A percentile compares a stretch with the other conserved stretches of the same genome.
phyloP scores from a whole-genome alignment of 345 rosid genomes.

The Carallia brachiata region DNA sequence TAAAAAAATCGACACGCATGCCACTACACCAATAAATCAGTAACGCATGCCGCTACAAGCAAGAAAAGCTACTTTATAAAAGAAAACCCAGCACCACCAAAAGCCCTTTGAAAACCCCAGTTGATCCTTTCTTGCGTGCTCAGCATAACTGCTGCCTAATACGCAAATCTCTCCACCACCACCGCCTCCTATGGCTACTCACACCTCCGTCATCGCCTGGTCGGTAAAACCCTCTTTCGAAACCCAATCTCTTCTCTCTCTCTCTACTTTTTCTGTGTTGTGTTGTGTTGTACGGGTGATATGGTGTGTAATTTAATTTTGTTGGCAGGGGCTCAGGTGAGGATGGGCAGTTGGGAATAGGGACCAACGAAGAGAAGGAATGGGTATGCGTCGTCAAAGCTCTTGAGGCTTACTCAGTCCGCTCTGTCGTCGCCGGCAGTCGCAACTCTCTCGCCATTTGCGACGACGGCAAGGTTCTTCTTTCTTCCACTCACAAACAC shows the following conservation, averaged over 20 bases:
- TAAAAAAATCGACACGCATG: too few species aligned
- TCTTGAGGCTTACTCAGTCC: slow-evolving; percentile 60
- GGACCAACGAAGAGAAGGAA: slow-evolving; percentile 73
- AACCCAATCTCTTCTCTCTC: neutral
- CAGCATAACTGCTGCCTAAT: too few species aligned
- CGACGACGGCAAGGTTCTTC: slow-evolving; percentile 81
- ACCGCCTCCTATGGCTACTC: slow-evolving; percentile 11
- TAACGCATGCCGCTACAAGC: too few species aligned
- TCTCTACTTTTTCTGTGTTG: neutral
- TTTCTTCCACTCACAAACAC: neutral
- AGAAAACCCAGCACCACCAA: too few species aligned
- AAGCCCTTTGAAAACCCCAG: too few species aligned
- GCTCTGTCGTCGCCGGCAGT: slow-evolving; percentile 93
- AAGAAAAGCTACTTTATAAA: too few species aligned
- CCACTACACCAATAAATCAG: rapidly evolving
- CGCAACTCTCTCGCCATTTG: slow-evolving; percentile 98
- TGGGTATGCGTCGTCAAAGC: slow-evolving; percentile 70
- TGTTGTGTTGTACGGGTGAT: neutral
- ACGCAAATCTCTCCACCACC: neutral
- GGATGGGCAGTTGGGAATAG: slow-evolving; percentile 94
- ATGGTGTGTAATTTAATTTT: neutral
- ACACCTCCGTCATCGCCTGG: slow-evolving; percentile 25
- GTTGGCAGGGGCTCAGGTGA: slow-evolving; percentile 89
- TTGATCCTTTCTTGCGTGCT: too few species aligned
- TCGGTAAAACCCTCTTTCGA: neutral